These are phyloP conservation scores for Beauveria asiatica DNA, from an alignment of 2,329 filamentous ascomycete species.

Conservation along the genomic window DNA sequence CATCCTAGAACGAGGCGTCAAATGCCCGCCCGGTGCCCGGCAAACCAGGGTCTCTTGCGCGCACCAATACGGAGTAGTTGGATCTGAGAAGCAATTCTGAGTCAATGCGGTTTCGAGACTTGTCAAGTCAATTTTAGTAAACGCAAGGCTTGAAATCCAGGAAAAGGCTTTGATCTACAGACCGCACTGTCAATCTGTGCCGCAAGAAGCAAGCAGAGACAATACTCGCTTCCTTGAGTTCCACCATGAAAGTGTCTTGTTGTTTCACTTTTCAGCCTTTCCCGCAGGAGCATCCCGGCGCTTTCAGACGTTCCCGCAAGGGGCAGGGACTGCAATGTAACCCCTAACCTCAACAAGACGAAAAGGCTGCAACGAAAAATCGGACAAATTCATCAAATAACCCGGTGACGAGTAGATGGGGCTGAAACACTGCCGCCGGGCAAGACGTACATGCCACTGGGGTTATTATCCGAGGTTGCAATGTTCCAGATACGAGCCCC, in stretches of 20 bases:
- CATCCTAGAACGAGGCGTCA: neutral
- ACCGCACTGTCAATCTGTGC: neutral
- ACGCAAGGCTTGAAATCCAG: neutral
- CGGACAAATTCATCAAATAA: neutral
- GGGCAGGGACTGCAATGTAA: neutral
- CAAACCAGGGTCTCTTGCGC: neutral
- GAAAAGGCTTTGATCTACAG: neutral
- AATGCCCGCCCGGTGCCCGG: too few relatives aligned
- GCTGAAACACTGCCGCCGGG: neutral
- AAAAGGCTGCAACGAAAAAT: neutral
- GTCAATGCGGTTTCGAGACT: neutral
- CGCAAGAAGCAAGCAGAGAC: constrained; percentile 1
- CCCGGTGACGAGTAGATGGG: neutral
- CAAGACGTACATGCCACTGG: constrained; percentile 1
- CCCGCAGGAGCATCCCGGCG: neutral
- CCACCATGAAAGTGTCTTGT: neutral
- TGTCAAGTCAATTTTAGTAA: neutral
- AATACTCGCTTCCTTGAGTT: neutral
- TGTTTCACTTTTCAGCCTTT: neutral
- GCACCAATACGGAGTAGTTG: too few relatives aligned
- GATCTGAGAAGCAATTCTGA: too few relatives aligned
- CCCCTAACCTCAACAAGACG: neutral
- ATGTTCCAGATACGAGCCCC: neutral
- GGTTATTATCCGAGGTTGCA: neutral
- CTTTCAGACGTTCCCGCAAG: too few relatives aligned